Conservation (phyloP, 2,329 filamentous ascomycete genomes). For the Metarhizium rileyi region DNA sequence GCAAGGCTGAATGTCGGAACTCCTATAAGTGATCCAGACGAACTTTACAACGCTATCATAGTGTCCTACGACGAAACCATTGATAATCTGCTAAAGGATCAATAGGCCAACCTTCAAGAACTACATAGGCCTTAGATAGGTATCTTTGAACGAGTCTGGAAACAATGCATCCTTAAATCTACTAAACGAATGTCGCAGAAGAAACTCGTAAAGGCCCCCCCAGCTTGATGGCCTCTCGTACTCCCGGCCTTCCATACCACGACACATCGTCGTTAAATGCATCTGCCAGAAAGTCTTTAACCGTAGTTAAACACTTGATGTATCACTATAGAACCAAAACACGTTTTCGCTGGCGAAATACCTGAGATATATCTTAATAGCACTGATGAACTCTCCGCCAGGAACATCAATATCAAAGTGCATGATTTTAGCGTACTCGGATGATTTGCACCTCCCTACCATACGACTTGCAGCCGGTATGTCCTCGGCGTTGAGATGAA, state of each 20-base stretch:
- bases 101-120: no score
- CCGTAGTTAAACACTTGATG: no score
- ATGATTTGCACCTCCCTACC: not conserved
- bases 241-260: no score
- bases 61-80: slow-evolving; percentile 8
- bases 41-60: slow-evolving; percentile 10
- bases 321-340: not conserved
- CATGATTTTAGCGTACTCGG: not conserved
- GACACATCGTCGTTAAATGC: no score
- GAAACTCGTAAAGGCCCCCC: no score
- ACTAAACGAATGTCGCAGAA: no score
- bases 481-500: not conserved
- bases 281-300: no score
- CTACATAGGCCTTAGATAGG: no score
- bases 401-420: not conserved
- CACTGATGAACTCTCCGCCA: not conserved
- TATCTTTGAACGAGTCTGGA: no score
- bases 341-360: not conserved
- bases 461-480: not conserved
- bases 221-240: no score
- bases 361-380: not conserved
- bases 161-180: no score
- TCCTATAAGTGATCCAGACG: slow-evolving; percentile 7
- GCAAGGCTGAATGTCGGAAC: slow-evolving; percentile 7
- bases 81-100: no score